Base-by-base conservation (phyloP, 306 rosid genomes). In the Inga laurina region DNA sequence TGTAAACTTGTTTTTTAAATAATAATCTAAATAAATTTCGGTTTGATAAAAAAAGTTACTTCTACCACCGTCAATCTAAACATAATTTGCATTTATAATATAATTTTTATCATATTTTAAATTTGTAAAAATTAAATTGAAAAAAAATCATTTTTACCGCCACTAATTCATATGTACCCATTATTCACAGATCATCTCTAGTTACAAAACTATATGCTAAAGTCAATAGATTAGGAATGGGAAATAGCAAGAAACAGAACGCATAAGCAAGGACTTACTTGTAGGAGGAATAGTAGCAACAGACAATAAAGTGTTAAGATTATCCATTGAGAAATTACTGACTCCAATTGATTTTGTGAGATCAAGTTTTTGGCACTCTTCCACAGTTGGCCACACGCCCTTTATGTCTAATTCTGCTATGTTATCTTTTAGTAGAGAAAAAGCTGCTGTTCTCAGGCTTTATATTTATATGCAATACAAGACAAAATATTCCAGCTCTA, bases 331-430 rank as follows among this genome's bases (percentile, higher is more conserved):
- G 93, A 90, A 88, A 74, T 90, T 90, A 71, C 90, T 83, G 10
- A 86, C 91, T 7, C 93, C 93, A 30, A 90, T 88, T 44, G 76
- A 82, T 80, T 84, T 88, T 2, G 93, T 74, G 56, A 90, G 93
- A n/a, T 90, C 90, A 8, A 88, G 80, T 3, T 62, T 82, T 74
- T 86, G 61, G 69, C 65, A 57, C 14, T 57, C 65, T 57, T 57
- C 65, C 65, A 57, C n/a, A 5, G 65, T 32, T n/a, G 32, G 5
- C 65, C 65, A 90, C 10, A 88, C 88, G 0, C 84, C 81, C 61
- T 85, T 67, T 15, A 86, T 11, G 56, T 88, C 91, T 21, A 90
- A 72, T 5, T 72, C 73, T 2, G 44, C 46, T 12, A 74, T 32
- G 4, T 30, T n/a, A 0, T 83, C 86, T 46, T 46, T 81, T 57